Evolutionary conservation across 805 yeast genomes (phyloP), one percentile per base, ranked within the genome.

Genomic region (Grigorovia transvaalensis): DNA sequence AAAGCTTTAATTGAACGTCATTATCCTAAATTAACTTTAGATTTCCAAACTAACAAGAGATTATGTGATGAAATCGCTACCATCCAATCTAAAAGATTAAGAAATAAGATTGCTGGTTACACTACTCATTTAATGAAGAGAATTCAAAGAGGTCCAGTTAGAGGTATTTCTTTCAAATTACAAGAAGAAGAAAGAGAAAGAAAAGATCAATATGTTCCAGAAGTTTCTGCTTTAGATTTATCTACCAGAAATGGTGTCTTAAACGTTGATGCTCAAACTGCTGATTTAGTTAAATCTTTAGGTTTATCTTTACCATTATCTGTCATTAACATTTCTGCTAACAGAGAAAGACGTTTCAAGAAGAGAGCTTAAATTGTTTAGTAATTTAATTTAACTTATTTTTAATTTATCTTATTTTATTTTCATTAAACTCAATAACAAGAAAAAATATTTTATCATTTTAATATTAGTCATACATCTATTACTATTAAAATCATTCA

Each of bases 151-250:
- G 99, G 99, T 75, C 99, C 99, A 82, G 99, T 93, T 71, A 90
- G 98, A 85, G 99, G 99, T 81, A 95, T 93, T 69, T 93, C 99
- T 70, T 93, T 93, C 96, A 95, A 95, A 79, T 88, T 93, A 74
- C 99, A 93, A 84, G 99, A 93, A 82, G 99, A 93, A 82, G 99
- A 93, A 85, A 91, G 99, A 85, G 99, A 93, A 83, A 88, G 99
- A 82, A 93, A 95, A 81, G 98, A 93, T 80, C 99, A 93, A 82
- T 93, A 90, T 80, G 99, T 95, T 71, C 99, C 99, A 79, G 98
- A 90, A 76, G 95, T 90, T 73, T 95, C 99, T 73, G 99, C 99
- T 77, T 88, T 93, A 75, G 98, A 93, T 81, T 85, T 93, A 73
- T 83, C 95, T 66, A 88, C 87, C 85, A 84, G 93, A 74, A 88